These are phyloP conservation scores for Cryptococcus floricola DNA, from an alignment of 1,284 basidiomycete species.

Conservation along the genomic window DNA sequence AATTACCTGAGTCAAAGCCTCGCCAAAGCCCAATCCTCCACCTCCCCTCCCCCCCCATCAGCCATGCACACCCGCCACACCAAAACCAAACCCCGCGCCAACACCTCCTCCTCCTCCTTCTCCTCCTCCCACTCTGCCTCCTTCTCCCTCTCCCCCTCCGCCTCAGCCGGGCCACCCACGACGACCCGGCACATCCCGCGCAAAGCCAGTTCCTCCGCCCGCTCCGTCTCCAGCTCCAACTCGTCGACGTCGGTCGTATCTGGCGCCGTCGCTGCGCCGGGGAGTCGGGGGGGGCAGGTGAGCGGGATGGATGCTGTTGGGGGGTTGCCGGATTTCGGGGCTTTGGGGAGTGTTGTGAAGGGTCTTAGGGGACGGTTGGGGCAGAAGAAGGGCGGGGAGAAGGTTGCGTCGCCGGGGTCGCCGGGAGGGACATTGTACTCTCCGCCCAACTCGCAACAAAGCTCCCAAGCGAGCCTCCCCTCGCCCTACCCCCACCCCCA, in stretches of 20 bases:
- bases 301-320: too few relatives aligned
- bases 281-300: too few relatives aligned
- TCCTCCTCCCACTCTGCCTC: not conserved
- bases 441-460: too few relatives aligned
- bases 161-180: not conserved
- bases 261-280: too few relatives aligned
- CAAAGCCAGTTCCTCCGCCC: not conserved
- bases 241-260: not conserved
- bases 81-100: not conserved
- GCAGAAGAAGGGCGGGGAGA: too few relatives aligned
- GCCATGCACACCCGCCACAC: not conserved
- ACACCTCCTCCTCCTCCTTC: not conserved
- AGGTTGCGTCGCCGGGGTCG: too few relatives aligned
- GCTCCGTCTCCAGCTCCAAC: not conserved
- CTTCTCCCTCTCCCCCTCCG: not conserved
- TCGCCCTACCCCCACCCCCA: too few relatives aligned
- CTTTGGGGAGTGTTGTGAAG: too few relatives aligned
- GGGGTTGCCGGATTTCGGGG: too few relatives aligned
- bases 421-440: too few relatives aligned
- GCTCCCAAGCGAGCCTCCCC: too few relatives aligned
- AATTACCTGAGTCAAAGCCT: not conserved
- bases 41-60: not conserved
- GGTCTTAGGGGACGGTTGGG: too few relatives aligned
- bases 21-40: not conserved
- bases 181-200: not conserved